Conservation (phyloP, 306 rosid species). For the Vigna angularis region DNA sequence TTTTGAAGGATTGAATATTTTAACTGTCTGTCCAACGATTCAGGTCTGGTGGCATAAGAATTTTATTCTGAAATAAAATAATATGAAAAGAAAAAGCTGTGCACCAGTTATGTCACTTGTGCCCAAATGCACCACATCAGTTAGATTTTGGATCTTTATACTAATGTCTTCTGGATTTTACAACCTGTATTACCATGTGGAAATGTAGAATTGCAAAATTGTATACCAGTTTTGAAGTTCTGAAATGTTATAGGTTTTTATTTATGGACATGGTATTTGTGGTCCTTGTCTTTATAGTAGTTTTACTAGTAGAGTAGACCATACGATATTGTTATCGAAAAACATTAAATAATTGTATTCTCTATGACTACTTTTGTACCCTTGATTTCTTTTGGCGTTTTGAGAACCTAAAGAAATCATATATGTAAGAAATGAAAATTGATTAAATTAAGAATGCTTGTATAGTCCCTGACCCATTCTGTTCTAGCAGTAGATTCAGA, state of each 20-base stretch:
- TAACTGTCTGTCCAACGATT: not conserved
- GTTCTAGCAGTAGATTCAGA: not conserved
- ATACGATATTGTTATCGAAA: not conserved
- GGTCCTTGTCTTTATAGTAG: not conserved
- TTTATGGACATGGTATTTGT: too few relatives aligned
- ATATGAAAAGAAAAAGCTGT: not conserved
- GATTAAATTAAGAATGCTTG: not conserved
- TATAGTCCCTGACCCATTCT: not conserved
- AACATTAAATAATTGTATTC: not conserved
- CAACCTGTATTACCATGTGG: too few relatives aligned
- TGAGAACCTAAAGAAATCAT: not conserved
- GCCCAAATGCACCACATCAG: not conserved
- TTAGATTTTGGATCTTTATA: not conserved
- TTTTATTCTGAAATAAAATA: too few relatives aligned
- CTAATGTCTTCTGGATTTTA: not conserved
- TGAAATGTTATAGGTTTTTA: too few relatives aligned
- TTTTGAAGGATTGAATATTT: not conserved
- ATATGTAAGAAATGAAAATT: not conserved
- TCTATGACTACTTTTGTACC: not conserved
- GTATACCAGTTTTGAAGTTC: too few relatives aligned
- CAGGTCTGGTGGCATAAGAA: not conserved
- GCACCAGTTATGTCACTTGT: not conserved
- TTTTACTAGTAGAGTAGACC: not conserved
- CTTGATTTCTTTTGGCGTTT: not conserved
- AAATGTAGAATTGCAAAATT: too few relatives aligned